phyloP scores from a whole-genome alignment of 192 early-diverging fungal species.

The Mortierella hygrophila region DNA sequence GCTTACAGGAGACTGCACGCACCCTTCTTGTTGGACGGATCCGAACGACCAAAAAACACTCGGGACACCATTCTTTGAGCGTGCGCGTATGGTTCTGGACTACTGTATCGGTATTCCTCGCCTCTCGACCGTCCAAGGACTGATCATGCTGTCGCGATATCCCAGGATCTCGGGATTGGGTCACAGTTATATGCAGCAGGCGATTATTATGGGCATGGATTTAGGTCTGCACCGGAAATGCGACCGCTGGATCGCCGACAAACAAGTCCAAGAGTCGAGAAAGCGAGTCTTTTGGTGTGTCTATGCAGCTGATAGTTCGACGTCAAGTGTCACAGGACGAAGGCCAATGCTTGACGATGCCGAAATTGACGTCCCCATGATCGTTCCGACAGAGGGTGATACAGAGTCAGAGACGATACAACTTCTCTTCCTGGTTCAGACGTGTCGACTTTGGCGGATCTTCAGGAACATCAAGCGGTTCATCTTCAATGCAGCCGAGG shows the following conservation, averaged over 20 bases:
- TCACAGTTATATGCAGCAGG: conserved; percentile 42
- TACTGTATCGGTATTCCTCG: conserved; percentile 52
- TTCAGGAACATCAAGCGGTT: conserved; percentile 51
- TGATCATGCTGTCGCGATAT: conserved; percentile 52
- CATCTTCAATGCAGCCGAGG: conserved; percentile 46
- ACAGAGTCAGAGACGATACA: conserved; percentile 24
- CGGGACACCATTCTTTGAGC: conserved; percentile 48
- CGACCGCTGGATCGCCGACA: conserved; percentile 51
- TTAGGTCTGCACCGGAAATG: conserved; percentile 51
- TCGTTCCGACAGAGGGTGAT: conserved; percentile 13
- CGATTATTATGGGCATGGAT: conserved; percentile 40
- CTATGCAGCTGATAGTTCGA: conserved; percentile 43
- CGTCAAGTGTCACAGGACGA: conserved; percentile 45
- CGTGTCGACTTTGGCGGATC: conserved; percentile 42
- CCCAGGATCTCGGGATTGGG: conserved; percentile 49
- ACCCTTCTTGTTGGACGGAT: conserved; percentile 33
- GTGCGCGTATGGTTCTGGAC: conserved; percentile 49
- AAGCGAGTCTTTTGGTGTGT: conserved; percentile 52
- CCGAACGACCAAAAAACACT: conserved; percentile 43
- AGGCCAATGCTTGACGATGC: conserved; percentile 46
- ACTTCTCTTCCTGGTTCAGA: conserved; percentile 31
- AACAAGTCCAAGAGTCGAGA: conserved; percentile 42
- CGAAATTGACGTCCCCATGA: conserved; percentile 41
- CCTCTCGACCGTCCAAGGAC: conserved; percentile 45
- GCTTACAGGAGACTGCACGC: conserved; percentile 39